Base-by-base conservation (phyloP, 768 basidiomycete genomes). In the Suillus sp. region DNA sequence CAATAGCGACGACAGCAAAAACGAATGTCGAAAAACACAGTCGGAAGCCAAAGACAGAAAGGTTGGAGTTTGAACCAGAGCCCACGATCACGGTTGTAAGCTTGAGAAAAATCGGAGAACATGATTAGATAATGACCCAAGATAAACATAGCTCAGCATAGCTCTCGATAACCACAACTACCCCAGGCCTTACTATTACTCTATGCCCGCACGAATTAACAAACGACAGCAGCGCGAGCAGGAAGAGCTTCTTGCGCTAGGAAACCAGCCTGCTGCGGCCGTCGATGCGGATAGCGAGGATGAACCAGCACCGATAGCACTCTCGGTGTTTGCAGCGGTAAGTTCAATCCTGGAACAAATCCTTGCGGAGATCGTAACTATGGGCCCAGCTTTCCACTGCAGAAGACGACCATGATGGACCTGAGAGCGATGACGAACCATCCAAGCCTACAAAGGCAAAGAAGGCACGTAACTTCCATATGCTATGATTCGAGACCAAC, bases 141-240 rank as follows among this genome's bases (percentile, higher is more conserved):
- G 32, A 34, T 34, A 34, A 34, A 34, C 32, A 34, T 34, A 34
- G 32, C 32, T 34, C 8, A 7, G 2, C 2, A 2, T 30, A 4
- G 30, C 30, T 30, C 4, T 30, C 32, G 8, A 7, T 34, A 8
- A 34, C 32, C 32, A 34, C 32, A 34, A 34, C 32, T n/a, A n/a
- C n/a, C n/a, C n/a, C n/a, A n/a, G n/a, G n/a, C n/a, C n/a, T n/a
- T n/a, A n/a, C n/a, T n/a, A n/a, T n/a, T 34, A 34, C 32, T 4
- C 32, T 4, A 92, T 91, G 91, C 81, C 90, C 62, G 86, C 90
- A 25, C 82, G 90, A 65, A 76, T 90, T 43, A 95, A 86, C 76
- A 96, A 93, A 76, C 83, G 95, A 55, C 93, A 95, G 74, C 92
- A 95, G 70, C 80, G 94, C 53, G 92, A 94, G 70, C 81, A 87